phyloP scores from a whole-genome alignment of 2,329 filamentous ascomycete genomes.

The Dactylellina drechsleri region DNA sequence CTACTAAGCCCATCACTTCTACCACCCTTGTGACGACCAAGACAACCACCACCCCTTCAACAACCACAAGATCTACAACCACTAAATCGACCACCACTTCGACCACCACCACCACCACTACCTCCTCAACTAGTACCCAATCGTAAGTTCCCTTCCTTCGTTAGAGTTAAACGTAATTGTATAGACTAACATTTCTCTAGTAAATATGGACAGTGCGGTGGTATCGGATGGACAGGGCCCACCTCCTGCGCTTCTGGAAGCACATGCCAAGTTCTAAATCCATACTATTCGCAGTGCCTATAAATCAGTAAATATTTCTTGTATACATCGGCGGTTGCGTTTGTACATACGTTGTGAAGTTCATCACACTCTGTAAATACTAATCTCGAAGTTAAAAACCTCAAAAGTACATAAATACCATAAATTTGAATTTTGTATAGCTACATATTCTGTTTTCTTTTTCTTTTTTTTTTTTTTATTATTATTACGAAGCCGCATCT shows the following conservation, averaged over 20 bases:
- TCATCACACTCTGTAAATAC: no score
- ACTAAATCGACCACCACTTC: constrained; percentile 6
- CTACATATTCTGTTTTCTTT: no score
- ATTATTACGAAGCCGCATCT: no score
- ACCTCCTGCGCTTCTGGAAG: constrained; percentile 56
- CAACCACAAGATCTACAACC: not conserved
- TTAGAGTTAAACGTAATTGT: not conserved
- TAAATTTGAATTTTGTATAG: no score
- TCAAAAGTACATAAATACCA: no score
- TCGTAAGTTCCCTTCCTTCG: constrained; percentile 22
- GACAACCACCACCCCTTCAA: constrained; percentile 6
- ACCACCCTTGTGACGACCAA: constrained; percentile 12
- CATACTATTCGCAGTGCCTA: no score
- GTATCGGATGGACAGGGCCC: constrained; percentile 54
- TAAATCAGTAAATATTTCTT: no score
- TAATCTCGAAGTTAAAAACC: no score
- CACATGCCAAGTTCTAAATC: constrained; percentile 55
- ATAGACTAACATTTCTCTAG: constrained; percentile 23
- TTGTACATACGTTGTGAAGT: no score
- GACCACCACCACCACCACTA: constrained; percentile 7
- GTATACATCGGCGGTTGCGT: no score
- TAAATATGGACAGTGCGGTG: constrained; percentile 48
- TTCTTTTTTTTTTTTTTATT: no score
- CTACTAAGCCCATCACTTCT: constrained; percentile 1
- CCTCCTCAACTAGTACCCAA: constrained; percentile 4